phyloP scores from a whole-genome alignment of 768 basidiomycete genomes.

The Lactarius sp. region DNA sequence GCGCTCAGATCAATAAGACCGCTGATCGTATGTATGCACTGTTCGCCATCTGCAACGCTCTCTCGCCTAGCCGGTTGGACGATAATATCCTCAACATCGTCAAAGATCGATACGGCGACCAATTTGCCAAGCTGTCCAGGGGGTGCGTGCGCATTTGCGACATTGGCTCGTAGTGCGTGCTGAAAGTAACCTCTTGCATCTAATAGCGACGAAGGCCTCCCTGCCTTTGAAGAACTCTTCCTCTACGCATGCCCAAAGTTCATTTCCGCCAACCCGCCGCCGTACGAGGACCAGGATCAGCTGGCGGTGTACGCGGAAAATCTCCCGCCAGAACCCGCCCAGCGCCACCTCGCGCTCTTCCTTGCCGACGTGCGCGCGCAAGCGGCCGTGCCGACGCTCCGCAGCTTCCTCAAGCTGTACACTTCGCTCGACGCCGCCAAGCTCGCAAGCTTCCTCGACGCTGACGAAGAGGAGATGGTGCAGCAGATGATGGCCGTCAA shows the following conservation, averaged over 20 bases:
- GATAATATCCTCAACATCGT: conserved; percentile 92
- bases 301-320: conserved; percentile 43
- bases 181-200: neutral
- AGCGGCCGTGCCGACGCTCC: conserved; percentile 73
- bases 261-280: conserved; percentile 90
- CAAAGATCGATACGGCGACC: conserved; percentile 92
- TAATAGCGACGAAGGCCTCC: conserved; percentile 62
- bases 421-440: conserved; percentile 89
- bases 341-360: conserved; percentile 82
- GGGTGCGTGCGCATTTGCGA: conserved; percentile 48
- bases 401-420: conserved; percentile 93
- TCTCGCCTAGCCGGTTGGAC: conserved; percentile 89
- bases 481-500: conserved; percentile 98
- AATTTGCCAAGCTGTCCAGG: conserved; percentile 77
- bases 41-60: conserved; percentile 87
- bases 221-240: conserved; percentile 90
- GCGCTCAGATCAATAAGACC: conserved; percentile 86
- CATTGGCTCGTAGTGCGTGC: neutral
- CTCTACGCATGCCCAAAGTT: conserved; percentile 94
- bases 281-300: conserved; percentile 74
- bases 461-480: conserved; percentile 89
- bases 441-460: conserved; percentile 86
- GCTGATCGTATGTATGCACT: conserved; percentile 98
- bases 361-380: conserved; percentile 74
- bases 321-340: conserved; percentile 62